phyloP scores from a whole-genome alignment of 352 stramenopile species.

The Elongisporangium prolatum region DNA sequence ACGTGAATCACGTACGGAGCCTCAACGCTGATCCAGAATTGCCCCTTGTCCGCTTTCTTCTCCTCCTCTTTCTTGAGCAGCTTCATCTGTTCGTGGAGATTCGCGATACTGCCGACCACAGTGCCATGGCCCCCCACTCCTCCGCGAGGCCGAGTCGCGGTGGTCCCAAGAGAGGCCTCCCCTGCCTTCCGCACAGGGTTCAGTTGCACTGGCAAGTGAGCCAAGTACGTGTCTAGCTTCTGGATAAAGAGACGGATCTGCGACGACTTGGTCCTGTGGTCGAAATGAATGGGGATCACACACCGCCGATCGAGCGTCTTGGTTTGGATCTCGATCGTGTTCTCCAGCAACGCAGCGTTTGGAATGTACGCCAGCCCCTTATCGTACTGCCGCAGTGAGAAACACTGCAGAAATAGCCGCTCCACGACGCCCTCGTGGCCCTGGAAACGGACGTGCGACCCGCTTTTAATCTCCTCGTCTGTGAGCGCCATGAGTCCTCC shows the following conservation, averaged over 20 bases:
- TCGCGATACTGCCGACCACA: constrained; percentile 33
- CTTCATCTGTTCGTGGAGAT: constrained; percentile 36
- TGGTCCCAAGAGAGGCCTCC: constrained; percentile 12
- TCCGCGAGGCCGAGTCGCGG: too few species aligned
- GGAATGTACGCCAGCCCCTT: constrained; percentile 79
- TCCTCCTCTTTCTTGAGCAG: constrained; percentile 18
- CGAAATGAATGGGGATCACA: constrained; percentile 52
- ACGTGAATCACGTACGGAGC: constrained; percentile 66
- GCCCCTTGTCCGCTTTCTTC: constrained; percentile 18
- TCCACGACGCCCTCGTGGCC: constrained; percentile 80
- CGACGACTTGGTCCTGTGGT: constrained; percentile 40
- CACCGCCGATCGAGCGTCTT: constrained; percentile 57
- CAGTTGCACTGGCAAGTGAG: constrained; percentile 25
- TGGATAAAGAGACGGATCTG: constrained; percentile 68
- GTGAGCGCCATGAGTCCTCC: constrained; percentile 74
- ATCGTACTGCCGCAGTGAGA: constrained; percentile 78
- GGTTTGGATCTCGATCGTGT: constrained; percentile 64
- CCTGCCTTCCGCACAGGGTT: constrained; percentile 18
- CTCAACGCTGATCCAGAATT: constrained; percentile 74
- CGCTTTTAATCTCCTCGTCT: constrained; percentile 82
- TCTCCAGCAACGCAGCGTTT: constrained; percentile 73
- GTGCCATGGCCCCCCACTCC: neutral
- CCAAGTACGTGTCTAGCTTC: constrained; percentile 53
- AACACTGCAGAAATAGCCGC: constrained; percentile 74
- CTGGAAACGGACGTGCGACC: constrained; percentile 64